Base-by-base conservation (phyloP, 1,139 yeast species). In the Protomyces lactucae-debilis region DNA sequence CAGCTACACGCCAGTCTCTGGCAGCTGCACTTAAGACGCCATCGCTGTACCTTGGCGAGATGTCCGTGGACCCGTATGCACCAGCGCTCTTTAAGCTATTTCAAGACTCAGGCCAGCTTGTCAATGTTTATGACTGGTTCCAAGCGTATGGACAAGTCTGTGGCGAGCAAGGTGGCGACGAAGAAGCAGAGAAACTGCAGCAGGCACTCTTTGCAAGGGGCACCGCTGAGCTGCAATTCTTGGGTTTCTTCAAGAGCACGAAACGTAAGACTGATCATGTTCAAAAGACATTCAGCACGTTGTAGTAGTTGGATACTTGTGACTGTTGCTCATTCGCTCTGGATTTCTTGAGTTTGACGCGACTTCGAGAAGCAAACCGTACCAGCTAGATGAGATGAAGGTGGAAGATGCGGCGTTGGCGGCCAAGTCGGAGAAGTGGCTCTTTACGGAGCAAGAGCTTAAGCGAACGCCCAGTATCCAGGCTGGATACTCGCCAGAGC, bases 401-500 rank as follows among this genome's bases (percentile, higher is more conserved):
- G 48, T 43, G 25, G 48, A 43, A 43, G 48, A 43, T 18, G 48
- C 48, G 25, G 48, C 48, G 48, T 18, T 43, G 48, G 48, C 48
- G 48, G 25, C 25, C 23, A n/a, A 18, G 18, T 43, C 48, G 18
- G 48, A 43, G 48, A 43, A 59, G 32, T 70, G 72, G 72, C 52
- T 65, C 43, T 70, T 69, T 45, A 55, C 61, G 8, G 52, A 55
- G 36, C 67, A 59, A 9, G 72, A 70, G 45, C 57, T 70, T 21
- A 59, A 52, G 36, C 46, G 51, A 10, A 65, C 73, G n/a, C 72
- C 72, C 3, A 68, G 71, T 10, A 69, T 77, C 18, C 66, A 67
- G 25, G 78, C 76, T 25, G 76, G 77, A 8, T 70, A 80, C n/a
- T 55, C 76, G 1, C 73, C 71, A 43, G 71, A 74, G 10, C 78